Evolutionary conservation across 306 rosid genomes (phyloP).

Genomic region (Canavalia gladiata): DNA sequence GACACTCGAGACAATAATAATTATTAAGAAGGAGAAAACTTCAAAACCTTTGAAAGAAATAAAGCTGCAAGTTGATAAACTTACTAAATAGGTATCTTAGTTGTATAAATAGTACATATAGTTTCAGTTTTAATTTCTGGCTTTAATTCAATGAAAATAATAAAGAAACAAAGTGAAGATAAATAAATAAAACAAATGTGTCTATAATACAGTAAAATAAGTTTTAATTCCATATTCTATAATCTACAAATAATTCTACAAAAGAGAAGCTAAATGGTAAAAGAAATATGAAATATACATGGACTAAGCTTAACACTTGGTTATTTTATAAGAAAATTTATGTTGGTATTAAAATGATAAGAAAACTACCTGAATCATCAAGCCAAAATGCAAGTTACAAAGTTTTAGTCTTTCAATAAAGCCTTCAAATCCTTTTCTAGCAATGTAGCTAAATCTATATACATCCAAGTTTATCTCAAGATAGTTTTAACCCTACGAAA

Average conservation of each 20-base stretch:
- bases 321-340: background rate
- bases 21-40: slow-evolving; percentile 62
- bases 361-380: slow-evolving; percentile 88
- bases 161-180: too few relatives aligned
- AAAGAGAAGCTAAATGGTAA: background rate
- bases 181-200: too few relatives aligned
- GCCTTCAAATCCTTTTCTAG: slow-evolving; percentile 93
- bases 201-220: too few relatives aligned
- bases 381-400: slow-evolving; percentile 76
- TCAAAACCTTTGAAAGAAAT: slow-evolving; percentile 66
- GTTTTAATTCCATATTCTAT: too few relatives aligned
- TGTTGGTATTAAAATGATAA: slow-evolving; percentile 23
- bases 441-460: slow-evolving; percentile 90
- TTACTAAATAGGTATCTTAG: slow-evolving; percentile 64
- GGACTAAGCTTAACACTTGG: background rate
- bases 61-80: slow-evolving; percentile 65
- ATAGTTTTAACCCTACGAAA: slow-evolving; percentile 93
- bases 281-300: background rate
- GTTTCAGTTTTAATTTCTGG: background rate
- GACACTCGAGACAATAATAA: slow-evolving; percentile 55
- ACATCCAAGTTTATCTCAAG: slow-evolving; percentile 94
- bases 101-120: background rate
- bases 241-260: too few relatives aligned
- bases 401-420: slow-evolving; percentile 81
- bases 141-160: slow-evolving; percentile 38